Evolutionary conservation across 306 rosid species (phyloP), one percentile per base, ranked within the genome.

Genomic region (Acmispon strigosus): DNA sequence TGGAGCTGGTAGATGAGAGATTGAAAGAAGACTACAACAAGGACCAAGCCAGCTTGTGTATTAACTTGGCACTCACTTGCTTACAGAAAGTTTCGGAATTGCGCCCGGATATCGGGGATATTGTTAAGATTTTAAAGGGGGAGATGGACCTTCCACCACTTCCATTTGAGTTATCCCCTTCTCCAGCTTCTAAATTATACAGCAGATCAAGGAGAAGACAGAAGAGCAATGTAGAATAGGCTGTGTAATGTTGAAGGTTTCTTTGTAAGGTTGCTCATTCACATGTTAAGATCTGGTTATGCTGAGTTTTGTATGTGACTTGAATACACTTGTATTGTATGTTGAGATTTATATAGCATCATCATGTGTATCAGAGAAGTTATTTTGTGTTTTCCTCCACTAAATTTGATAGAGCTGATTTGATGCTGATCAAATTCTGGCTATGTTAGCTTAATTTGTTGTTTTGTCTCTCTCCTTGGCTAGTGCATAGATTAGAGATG

Each of bases 121-220:
- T 89, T 67, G 91, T 91, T 24, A 88, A 75, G 85, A 82, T 87
- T 80, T 58, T 91, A 85, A 87, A 80, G 60, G 91, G 97, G 73
- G 97, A 87, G 58, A 89, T 89, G 91, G 92, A 89, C 9, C 87
- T 89, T 53, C 96, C 93, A 15, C 82, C 83, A 20, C 66, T 85
- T 39, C 92, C 92, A 29, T 85, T 88, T 32, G 90, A 89, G 82
- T 89, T 91, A 76, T 91, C 91, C 63, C 93, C 93, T 9, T 85
- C 97, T 68, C 96, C 97, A 8, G 87, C 91, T 66, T 85, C 90
- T 50, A 86, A 69, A 67, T 62, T 82, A 56, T 87, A 82, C 82
- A 87, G 83, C 81, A 87, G 78, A 76, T 75, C 88, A 57, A 85
- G 88, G 58, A 89, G 91, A 83, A 91, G 76, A 67, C 84, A 70